These are phyloP conservation scores for Diaporthe citriasiana DNA, from an alignment of 2,329 filamentous ascomycete species.

Conservation along the genomic window DNA sequence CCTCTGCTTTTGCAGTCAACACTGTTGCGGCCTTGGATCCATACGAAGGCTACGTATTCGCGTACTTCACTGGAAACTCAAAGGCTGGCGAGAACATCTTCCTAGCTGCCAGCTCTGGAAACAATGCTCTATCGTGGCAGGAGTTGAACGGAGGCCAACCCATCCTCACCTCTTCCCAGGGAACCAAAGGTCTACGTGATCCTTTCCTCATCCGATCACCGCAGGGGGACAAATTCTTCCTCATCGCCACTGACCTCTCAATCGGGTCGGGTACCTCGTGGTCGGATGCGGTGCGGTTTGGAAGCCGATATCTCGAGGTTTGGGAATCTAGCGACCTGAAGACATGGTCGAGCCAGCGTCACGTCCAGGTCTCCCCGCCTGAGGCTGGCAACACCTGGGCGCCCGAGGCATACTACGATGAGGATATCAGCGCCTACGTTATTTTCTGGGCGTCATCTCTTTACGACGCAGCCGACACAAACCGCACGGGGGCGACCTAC, in stretches of 20 bases:
- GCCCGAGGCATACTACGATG: constrained; percentile 56
- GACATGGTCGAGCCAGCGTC: constrained; percentile 56
- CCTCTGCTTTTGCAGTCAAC: constrained; percentile 7
- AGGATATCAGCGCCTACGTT: constrained; percentile 49
- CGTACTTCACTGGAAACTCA: constrained; percentile 33
- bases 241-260: constrained; percentile 59
- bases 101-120: constrained; percentile 57
- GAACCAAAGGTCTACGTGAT: constrained; percentile 57
- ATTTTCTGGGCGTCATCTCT: constrained; percentile 60
- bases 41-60: constrained; percentile 31
- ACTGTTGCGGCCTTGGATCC: neutral
- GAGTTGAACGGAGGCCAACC: constrained; percentile 56
- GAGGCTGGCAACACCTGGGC: constrained; percentile 59
- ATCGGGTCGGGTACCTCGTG: constrained; percentile 50
- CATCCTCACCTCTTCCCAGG: constrained; percentile 54
- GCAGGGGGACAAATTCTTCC: constrained; percentile 55
- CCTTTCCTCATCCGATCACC: constrained; percentile 58
- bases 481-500: constrained; percentile 60
- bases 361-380: constrained; percentile 55
- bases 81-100: constrained; percentile 52
- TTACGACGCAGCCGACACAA: constrained; percentile 55
- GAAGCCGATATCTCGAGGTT: constrained; percentile 51
- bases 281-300: constrained; percentile 45
- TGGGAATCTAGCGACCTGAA: constrained; percentile 58
- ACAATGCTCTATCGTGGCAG: constrained; percentile 57